Base-by-base conservation (phyloP, 2,329 filamentous ascomycete genomes). In the Reticulascus tulasneorum region DNA sequence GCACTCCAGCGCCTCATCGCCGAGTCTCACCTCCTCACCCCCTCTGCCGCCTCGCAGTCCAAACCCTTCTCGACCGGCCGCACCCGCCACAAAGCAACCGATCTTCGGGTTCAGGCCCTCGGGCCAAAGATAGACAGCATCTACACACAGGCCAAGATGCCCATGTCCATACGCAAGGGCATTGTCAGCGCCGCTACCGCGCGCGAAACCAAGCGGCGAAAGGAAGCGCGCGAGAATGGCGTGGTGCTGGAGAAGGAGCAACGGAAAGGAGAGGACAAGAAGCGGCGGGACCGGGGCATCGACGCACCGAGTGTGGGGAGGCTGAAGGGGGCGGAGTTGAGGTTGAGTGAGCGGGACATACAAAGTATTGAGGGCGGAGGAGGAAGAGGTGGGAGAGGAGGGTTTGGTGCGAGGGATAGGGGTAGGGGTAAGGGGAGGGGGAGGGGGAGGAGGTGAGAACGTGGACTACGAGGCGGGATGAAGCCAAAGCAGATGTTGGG, bases 1-100 rank as follows among this genome's bases (percentile, higher is more conserved):
- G 90, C 87, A 24, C 79, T 98, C 11, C 91, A 96, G 59, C 83
- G 89, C 29, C 79, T 98, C 25, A 79, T 98, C 39, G 76, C 83
- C 49, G 93, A 98, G 70, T 96, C 90, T 0, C 89, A 95, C 62
- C 82, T 97, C 42, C 79, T 97, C 38, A 71, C 74, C 28, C 56
- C 60, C 33, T 47, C 56, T 27, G 55, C 62, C 12, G 51, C 65
- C 28, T 56, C 63, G 25, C 53, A 55, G 28, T 56, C 59, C 33
- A 66, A 57, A 35, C 59, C 61, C 42, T 75, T 75, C 44, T 55
- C 67, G 20, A 64, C 68, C 4, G 90, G 90, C 35, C 82, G 80
- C 50, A 84, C 84, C 50, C 79, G 90, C 21, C 80, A 87, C 48
- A 86, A 86, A 59, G 86, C 90, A 1, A 78, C 85, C 6, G 91